A percentile compares a stretch with the other conserved stretches of the same genome.
Conservation (phyloP, 495 filamentous ascomycete species). For the Aspergillus wentii region DNA sequence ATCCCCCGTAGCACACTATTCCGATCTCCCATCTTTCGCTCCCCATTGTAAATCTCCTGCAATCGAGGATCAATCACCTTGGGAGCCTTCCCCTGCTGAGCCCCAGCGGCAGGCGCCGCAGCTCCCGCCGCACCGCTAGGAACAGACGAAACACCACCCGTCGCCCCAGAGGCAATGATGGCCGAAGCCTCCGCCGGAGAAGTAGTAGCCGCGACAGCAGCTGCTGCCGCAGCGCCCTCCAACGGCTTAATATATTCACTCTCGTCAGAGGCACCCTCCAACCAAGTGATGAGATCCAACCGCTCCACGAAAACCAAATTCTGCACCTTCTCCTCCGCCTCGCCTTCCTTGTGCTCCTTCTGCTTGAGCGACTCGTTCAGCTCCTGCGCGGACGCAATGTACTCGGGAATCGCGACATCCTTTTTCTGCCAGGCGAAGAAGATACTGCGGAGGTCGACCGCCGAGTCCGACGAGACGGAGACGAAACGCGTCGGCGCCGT, state of each 20-base stretch:
- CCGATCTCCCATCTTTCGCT: conserved; percentile 86
- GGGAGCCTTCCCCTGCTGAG: conserved; percentile 37
- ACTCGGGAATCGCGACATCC: conserved; percentile 80
- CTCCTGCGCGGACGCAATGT: conserved; percentile 75
- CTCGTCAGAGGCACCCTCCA: conserved; percentile 83
- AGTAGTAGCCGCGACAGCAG: conserved; percentile 42
- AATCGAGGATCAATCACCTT: conserved; percentile 75
- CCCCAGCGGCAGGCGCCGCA: conserved; percentile 45
- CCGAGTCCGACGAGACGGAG: conserved; percentile 51
- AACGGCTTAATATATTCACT: conserved; percentile 88
- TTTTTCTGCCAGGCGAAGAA: conserved; percentile 93
- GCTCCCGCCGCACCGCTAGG: conserved; percentile 45
- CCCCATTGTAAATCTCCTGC: conserved; percentile 82
- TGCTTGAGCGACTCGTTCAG: conserved; percentile 74
- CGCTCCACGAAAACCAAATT: conserved; percentile 86
- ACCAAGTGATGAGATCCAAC: conserved; percentile 84
- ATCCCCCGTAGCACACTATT: conserved; percentile 84
- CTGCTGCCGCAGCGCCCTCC: conserved; percentile 54
- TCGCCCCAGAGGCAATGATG: conserved; percentile 38
- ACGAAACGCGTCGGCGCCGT: conserved; percentile 78
- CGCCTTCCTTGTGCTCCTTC: conserved; percentile 47
- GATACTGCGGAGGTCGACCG: conserved; percentile 87
- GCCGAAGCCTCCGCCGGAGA: conserved; percentile 26
- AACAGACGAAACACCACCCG: conserved; percentile 32
- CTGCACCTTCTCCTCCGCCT: conserved; percentile 52